Conservation (phyloP, 495 filamentous ascomycete genomes). For the Neurospora discreta region DNA sequence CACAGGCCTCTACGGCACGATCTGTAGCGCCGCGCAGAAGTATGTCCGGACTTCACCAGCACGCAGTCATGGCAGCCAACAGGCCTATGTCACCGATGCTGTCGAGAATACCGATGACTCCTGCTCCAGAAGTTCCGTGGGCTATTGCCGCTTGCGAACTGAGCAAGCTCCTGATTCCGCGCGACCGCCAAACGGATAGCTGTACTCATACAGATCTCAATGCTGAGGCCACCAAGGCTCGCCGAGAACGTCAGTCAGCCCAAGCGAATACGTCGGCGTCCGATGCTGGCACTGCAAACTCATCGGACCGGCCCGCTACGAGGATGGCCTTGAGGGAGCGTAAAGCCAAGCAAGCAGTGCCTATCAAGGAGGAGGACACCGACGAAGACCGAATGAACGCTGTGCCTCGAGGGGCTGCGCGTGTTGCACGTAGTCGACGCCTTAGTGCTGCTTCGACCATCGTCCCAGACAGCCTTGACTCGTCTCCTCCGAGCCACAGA, state of each 20-base stretch:
- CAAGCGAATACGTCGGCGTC: constrained; percentile 19
- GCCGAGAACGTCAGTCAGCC: constrained; percentile 48
- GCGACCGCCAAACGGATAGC: constrained; percentile 56
- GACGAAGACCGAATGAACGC: constrained; percentile 38
- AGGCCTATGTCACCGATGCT: constrained; percentile 13
- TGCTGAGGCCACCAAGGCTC: constrained; percentile 47
- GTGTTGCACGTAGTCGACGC: constrained; percentile 16
- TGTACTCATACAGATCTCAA: constrained; percentile 66
- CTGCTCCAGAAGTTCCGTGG: constrained; percentile 74
- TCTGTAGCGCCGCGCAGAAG: constrained; percentile 46
- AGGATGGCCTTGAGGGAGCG: constrained; percentile 65
- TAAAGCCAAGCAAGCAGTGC: constrained; percentile 37
- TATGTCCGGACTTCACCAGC: constrained; percentile 18
- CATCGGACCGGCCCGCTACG: constrained; percentile 31
- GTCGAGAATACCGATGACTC: constrained; percentile 41
- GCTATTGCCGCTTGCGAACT: constrained; percentile 68
- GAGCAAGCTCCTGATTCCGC: constrained; percentile 71
- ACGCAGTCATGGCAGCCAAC: neutral
- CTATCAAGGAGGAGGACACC: constrained; percentile 42
- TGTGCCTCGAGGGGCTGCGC: neutral
- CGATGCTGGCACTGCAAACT: constrained; percentile 22
- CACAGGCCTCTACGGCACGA: constrained; percentile 69
- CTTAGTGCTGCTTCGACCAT: constrained; percentile 31
- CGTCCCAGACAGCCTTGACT: constrained; percentile 14
- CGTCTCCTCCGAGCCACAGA: constrained; percentile 1